Evolutionary conservation across 2,329 filamentous ascomycete genomes (phyloP), one percentile per base, ranked within the genome.

Genomic region (Amauroascus verrucosus): DNA sequence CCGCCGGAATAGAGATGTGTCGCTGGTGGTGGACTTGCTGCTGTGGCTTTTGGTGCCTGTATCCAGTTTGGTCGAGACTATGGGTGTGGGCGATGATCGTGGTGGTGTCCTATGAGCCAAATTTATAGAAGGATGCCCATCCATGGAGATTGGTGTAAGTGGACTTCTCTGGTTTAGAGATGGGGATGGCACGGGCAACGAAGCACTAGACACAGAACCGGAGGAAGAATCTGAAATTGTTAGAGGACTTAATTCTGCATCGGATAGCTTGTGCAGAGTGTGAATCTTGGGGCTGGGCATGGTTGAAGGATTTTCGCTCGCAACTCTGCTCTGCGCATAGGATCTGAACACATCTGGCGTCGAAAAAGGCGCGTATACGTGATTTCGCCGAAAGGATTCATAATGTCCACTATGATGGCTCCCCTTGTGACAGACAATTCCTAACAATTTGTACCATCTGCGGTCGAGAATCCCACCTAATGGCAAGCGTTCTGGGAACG

Each of bases 331-430:
- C 32, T 84, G 81, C 6, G 82, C 84, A 35, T 86, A 86, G 5
- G 79, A 78, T 56, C 86, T 84, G 68, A 95, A 91, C 0, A 82
- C 83, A 60, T 86, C 84, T 0, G 86, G 82, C 6, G 91, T 96
- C 1, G 88, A 86, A 65, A 83, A 97, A 0, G 90, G 90, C 2
- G 85, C 74, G 48, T 84, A 81, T 7, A 88, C 72, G 55, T 87
- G 85, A 68, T 97, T 93, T 35, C 93, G 81, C 32, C 93, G 80
- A 68, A 97, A 97, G 0, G 89, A 91, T 68, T 98, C 93, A 71
- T 98, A 98, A 66, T 98, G 93, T 0, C 93, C 93, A 62, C 89
- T 95, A 64, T 95, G 85, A 67, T 98, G 93, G 57, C 87, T 94
- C 35, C 93, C 93, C 64, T 95, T 95, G 66, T 98, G 93, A 20